Base-by-base conservation (phyloP, 495 filamentous ascomycete genomes). In the Aspergillus saccharolyticus region DNA sequence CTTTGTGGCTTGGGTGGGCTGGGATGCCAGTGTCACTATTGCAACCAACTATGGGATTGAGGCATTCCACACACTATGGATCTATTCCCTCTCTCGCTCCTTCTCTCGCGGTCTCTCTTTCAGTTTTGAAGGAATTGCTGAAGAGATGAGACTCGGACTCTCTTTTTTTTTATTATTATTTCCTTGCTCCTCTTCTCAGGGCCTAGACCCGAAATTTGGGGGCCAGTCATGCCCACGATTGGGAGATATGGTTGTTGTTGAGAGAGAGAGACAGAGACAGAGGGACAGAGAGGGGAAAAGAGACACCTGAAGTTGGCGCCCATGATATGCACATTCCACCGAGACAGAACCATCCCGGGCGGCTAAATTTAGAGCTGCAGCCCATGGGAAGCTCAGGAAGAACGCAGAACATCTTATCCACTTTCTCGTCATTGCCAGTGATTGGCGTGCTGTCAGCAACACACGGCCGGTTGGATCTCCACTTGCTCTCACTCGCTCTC, bases 301-400 rank as follows among this genome's bases (percentile, higher is more conserved):
- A 39, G 33, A 12, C 33, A 39, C n/a, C n/a, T n/a, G 33, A 8
- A 39, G 33, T 75, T 74, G 67, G 64, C 72, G 72, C 72, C 70
- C 64, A 70, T 62, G 63, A 57, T 28, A 28, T 60, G 63, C 62
- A 67, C 52, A 44, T 60, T 63, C 63, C 57, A 58, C 62, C 65
- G 63, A 61, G 59, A 61, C 58, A 57, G 56, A 62, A 15, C 57
- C 54, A 60, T 58, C 59, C 61, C 54, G 65, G 66, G 70, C 72
- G 72, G 68, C 73, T 76, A 76, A 76, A 76, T 66, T 72, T 74
- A 76, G 73, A 72, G 69, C 66, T 64, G 56, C 57, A 61, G 44
- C 55, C 53, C 51, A 53, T 68, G 62, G 63, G 33, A 39, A 39
- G 33, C 33, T 39, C 33, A 39, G 33, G 33, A 39, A 39, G 33